Evolutionary conservation across 768 basidiomycete genomes (phyloP).

Genomic region (Mycena leptocephala): DNA sequence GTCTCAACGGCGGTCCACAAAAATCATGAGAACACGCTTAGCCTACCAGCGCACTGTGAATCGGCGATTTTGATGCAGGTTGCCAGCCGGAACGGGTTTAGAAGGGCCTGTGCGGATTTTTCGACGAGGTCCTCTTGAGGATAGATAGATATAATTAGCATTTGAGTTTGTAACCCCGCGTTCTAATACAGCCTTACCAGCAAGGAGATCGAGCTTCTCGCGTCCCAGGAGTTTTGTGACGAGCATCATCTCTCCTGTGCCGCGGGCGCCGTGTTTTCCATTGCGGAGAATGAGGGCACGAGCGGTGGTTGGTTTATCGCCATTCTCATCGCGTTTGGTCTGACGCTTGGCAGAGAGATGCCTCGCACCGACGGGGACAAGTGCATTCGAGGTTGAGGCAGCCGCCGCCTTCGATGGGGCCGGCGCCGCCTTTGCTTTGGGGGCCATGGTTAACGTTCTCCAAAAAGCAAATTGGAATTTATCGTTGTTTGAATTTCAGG

Average conservation of each 20-base stretch:
- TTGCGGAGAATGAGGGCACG: conserved; percentile 84
- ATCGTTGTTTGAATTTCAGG: conserved; percentile 4
- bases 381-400: conserved; percentile 57
- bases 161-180: conserved; percentile 7
- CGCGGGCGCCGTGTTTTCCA: conserved; percentile 81
- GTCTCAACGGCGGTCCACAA: background rate
- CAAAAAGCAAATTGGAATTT: conserved; percentile 20
- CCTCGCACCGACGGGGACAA: conserved; percentile 71
- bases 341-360: conserved; percentile 59
- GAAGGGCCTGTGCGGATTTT: conserved; percentile 71
- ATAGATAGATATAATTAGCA: conserved; percentile 37
- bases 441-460: conserved; percentile 41
- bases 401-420: background rate
- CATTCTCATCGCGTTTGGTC: conserved; percentile 64
- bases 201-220: conserved; percentile 86
- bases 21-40: conserved; percentile 16
- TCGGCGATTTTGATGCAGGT: conserved; percentile 78
- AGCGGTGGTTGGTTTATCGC: conserved; percentile 75
- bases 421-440: conserved; percentile 38
- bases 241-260: conserved; percentile 77
- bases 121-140: conserved; percentile 77
- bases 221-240: conserved; percentile 77
- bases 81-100: conserved; percentile 77
- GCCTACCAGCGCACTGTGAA: conserved; percentile 80
- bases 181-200: conserved; percentile 67